These are phyloP conservation scores for Aureobasidium sp. DNA, from an alignment of 2,329 filamentous ascomycete species.

Conservation along the genomic window DNA sequence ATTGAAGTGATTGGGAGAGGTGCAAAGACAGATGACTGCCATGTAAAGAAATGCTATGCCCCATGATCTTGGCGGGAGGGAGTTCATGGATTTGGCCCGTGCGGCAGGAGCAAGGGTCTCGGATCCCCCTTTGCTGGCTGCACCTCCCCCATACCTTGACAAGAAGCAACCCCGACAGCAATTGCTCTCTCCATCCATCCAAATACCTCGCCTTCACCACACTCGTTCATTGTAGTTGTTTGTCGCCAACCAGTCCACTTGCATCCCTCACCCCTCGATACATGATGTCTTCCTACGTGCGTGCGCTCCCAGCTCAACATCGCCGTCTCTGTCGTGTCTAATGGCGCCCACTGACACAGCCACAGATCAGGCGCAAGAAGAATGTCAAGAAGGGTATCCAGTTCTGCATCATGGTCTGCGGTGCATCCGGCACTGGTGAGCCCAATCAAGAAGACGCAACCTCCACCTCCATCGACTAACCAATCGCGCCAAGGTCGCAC, in stretches of 20 bases:
- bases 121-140: slow-evolving; percentile 4
- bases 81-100: background rate
- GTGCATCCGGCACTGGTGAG: slow-evolving; percentile 92
- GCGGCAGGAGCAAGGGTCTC: slow-evolving; percentile 7
- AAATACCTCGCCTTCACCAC: background rate
- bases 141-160: slow-evolving; percentile 10
- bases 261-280: background rate
- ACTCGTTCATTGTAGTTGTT: background rate
- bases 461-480: slow-evolving; percentile 25
- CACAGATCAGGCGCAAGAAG: slow-evolving; percentile 95
- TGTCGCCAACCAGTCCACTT: background rate
- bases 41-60: background rate
- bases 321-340: slow-evolving; percentile 13
- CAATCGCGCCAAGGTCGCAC: slow-evolving; percentile 61
- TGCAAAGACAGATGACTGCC: background rate
- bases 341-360: slow-evolving; percentile 14
- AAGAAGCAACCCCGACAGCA: background rate
- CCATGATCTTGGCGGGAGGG: slow-evolving; percentile 1
- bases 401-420: slow-evolving; percentile 99
- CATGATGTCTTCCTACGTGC: slow-evolving; percentile 12
- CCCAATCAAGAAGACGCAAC: background rate
- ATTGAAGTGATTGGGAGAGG: background rate
- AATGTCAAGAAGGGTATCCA: slow-evolving; percentile 99
- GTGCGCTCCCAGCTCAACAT: slow-evolving; percentile 2
- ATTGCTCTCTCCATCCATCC: background rate